Percentiles rank a stretch among this genome's conserved stretches.
Evolutionary conservation across 2,329 filamentous ascomycete species (phyloP).

Genomic region (Byssochlamys sp.): DNA sequence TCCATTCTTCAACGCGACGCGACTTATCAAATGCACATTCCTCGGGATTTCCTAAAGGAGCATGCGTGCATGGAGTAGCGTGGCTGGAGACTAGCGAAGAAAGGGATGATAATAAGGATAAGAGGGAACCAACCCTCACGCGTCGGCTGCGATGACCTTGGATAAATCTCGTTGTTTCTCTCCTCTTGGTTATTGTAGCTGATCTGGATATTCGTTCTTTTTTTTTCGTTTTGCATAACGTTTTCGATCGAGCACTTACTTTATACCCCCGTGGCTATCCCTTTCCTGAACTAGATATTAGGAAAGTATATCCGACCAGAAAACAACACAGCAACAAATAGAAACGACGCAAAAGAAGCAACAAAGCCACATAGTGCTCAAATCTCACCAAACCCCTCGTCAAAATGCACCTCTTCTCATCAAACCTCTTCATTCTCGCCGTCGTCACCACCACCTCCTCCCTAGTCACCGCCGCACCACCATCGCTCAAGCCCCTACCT

Average conservation of each 20-base stretch:
- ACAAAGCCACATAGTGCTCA: too few species aligned
- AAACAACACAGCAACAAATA: too few species aligned
- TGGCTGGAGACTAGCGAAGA: background rate
- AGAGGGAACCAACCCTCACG: background rate
- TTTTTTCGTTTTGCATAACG: background rate
- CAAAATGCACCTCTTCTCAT: conserved; percentile 4
- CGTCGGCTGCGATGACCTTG: background rate
- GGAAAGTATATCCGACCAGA: background rate
- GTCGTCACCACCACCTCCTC: background rate
- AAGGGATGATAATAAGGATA: background rate
- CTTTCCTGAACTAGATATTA: background rate
- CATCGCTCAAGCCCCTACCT: background rate
- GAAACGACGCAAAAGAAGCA: too few species aligned
- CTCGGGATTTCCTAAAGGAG: background rate
- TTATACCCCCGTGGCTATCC: background rate
- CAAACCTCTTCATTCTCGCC: conserved; percentile 2
- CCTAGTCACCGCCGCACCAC: conserved; percentile 2
- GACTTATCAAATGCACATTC: background rate
- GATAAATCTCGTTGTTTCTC: background rate
- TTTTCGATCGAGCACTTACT: background rate
- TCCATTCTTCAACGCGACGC: background rate
- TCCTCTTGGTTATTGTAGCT: background rate
- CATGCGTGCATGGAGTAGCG: background rate
- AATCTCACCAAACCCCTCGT: too few species aligned
- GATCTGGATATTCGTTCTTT: background rate